Percentiles rank a stretch among this genome's conserved stretches.
Conservation (phyloP, 2,329 filamentous ascomycete genomes). For the Phaeomoniella chlamydospora region DNA sequence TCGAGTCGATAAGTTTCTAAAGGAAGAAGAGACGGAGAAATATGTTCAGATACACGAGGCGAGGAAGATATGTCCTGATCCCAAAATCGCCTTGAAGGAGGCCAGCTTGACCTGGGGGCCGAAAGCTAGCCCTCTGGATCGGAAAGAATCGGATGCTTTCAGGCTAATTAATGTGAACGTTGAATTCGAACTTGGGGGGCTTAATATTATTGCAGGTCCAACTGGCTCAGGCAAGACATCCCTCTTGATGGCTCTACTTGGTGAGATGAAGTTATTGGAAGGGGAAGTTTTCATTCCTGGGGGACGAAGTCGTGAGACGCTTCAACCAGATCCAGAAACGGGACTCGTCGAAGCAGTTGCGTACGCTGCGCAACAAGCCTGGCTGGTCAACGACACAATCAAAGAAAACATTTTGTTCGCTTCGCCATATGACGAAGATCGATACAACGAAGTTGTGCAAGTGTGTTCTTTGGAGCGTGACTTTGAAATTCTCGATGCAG, state of each 20-base stretch:
- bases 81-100: constrained; percentile 69
- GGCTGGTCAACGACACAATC: constrained; percentile 91
- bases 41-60: constrained; percentile 68
- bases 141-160: constrained; percentile 54
- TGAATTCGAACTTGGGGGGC: constrained; percentile 67
- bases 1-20: constrained; percentile 86
- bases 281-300: constrained; percentile 77
- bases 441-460: constrained; percentile 77
- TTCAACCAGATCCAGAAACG: constrained; percentile 67
- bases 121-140: constrained; percentile 32
- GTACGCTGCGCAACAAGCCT: constrained; percentile 92
- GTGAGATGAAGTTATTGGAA: constrained; percentile 80
- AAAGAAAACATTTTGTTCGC: constrained; percentile 93
- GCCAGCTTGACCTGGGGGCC: constrained; percentile 84
- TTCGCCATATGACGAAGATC: constrained; percentile 60
- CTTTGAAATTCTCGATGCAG: constrained; percentile 78
- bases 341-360: constrained; percentile 82
- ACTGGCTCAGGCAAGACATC: constrained; percentile 95
- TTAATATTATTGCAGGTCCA: constrained; percentile 86
- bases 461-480: constrained; percentile 87
- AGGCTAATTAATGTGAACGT: constrained; percentile 71
- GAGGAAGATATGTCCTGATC: constrained; percentile 51
- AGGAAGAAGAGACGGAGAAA: constrained; percentile 91
- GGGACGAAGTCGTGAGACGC: constrained; percentile 70
- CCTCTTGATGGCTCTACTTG: constrained; percentile 84